A percentile compares a stretch with the other conserved stretches of the same genome.
These are phyloP conservation scores for Xerocomellus chrysenteron DNA, from an alignment of 768 basidiomycete species.

Conservation along the genomic window DNA sequence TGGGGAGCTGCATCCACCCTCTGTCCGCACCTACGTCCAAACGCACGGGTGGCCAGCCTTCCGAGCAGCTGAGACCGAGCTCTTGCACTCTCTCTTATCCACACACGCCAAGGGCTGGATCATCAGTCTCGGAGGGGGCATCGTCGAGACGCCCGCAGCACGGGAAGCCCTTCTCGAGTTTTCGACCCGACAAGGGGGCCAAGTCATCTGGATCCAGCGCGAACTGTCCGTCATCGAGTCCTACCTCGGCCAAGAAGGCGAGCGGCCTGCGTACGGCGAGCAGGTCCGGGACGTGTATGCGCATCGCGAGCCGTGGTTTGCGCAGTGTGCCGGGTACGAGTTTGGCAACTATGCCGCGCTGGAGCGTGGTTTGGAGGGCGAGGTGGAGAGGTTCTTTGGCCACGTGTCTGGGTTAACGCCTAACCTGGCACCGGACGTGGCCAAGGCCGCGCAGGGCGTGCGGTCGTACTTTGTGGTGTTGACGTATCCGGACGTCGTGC, in stretches of 20 bases:
- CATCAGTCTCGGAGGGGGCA: slow-evolving; percentile 90
- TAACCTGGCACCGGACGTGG: slow-evolving; percentile 60
- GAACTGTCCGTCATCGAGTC: slow-evolving; percentile 77
- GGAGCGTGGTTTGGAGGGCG: slow-evolving; percentile 39
- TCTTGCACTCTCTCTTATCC: slow-evolving; percentile 66
- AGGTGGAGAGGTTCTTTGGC: slow-evolving; percentile 82
- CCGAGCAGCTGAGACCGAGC: slow-evolving; percentile 71
- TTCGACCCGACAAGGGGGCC: slow-evolving; percentile 49
- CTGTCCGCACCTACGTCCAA: slow-evolving; percentile 76
- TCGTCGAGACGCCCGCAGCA: slow-evolving; percentile 82
- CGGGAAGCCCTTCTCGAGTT: slow-evolving; percentile 72
- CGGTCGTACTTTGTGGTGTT: slow-evolving; percentile 93
- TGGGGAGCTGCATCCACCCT: slow-evolving; percentile 55
- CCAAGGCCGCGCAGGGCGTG: slow-evolving; percentile 36
- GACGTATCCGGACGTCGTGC: slow-evolving; percentile 85
- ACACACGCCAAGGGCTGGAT: slow-evolving; percentile 60
- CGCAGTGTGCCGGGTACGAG: slow-evolving; percentile 76
- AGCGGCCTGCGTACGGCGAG: slow-evolving; percentile 88
- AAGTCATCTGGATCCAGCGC: slow-evolving; percentile 83
- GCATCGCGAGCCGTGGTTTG: slow-evolving; percentile 84
- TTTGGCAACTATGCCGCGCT: slow-evolving; percentile 72
- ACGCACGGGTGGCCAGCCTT: slow-evolving; percentile 87
- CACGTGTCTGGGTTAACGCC: slow-evolving; percentile 75
- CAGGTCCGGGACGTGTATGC: slow-evolving; percentile 79
- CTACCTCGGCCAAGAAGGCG: slow-evolving; percentile 74